Percentiles rank a stretch among this genome's conserved stretches.
Evolutionary conservation across 345 rosid species (phyloP).

Genomic region (Corchorus capsularis): DNA sequence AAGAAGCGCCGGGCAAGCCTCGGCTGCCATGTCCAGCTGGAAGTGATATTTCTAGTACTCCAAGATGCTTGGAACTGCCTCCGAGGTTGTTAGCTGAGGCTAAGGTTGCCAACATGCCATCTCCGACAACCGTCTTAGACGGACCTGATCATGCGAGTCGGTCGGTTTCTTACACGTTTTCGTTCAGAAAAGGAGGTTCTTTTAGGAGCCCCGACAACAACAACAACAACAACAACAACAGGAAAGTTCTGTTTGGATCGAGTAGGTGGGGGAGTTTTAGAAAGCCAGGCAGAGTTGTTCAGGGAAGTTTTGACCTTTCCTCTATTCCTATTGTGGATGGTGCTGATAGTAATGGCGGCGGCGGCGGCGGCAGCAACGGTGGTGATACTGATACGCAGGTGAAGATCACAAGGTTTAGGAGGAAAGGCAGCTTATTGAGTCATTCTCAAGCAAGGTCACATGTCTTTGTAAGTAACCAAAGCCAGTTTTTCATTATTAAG

Average conservation of each 20-base stretch:
- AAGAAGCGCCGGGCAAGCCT: slow-evolving; percentile 92
- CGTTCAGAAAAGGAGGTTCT: slow-evolving; percentile 35
- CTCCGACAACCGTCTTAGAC: slow-evolving; percentile 61
- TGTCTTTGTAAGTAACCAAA: slow-evolving; percentile 45
- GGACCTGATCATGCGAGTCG: slow-evolving; percentile 48
- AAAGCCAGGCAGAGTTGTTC: slow-evolving; percentile 35
- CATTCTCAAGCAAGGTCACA: slow-evolving; percentile 48
- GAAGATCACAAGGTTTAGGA: slow-evolving; percentile 46
- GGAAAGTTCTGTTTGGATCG: slow-evolving; percentile 40
- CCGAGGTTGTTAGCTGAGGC: slow-evolving; percentile 54
- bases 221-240: slow-evolving; percentile 26
- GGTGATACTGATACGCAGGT: slow-evolving; percentile 26
- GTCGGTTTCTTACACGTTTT: slow-evolving; percentile 34
- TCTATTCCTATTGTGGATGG: not conserved
- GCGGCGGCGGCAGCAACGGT: slow-evolving; percentile 20
- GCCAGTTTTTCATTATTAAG: not conserved
- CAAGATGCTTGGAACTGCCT: slow-evolving; percentile 61
- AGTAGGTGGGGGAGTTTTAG: slow-evolving; percentile 52
- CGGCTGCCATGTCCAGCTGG: slow-evolving; percentile 29
- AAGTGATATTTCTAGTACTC: slow-evolving; percentile 6
- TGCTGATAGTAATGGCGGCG: slow-evolving; percentile 3
- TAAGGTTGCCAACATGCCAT: slow-evolving; percentile 31
- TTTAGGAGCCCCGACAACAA: slow-evolving; percentile 32
- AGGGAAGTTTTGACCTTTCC: slow-evolving; percentile 35
- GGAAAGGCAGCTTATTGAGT: slow-evolving; percentile 45